A percentile compares a stretch with the other conserved stretches of the same genome.
Conservation (phyloP, 305 asterid species). For the Plantago coronopus region DNA sequence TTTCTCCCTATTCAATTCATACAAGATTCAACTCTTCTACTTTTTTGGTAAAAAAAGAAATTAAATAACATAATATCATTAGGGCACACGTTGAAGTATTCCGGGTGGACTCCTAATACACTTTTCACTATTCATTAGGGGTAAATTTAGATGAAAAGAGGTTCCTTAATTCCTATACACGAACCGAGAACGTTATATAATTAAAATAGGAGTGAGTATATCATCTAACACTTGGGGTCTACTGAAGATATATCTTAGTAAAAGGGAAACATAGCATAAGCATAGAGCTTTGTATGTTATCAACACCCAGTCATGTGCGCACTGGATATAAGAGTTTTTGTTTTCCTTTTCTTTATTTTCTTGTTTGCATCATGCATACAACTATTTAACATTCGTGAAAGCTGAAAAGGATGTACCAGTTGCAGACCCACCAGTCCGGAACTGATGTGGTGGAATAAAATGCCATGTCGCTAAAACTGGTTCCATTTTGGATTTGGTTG, state of each 20-base stretch:
- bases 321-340: not conserved
- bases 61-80: too few species aligned
- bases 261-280: constrained; percentile 12
- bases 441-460: constrained; percentile 55
- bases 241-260: constrained; percentile 3
- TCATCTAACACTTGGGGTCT: too few species aligned
- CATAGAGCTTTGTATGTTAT: constrained; percentile 9
- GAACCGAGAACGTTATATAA: too few species aligned
- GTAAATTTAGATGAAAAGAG: too few species aligned
- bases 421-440: constrained; percentile 41
- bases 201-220: too few species aligned
- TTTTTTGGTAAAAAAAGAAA: too few species aligned
- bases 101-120: too few species aligned
- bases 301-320: constrained; percentile 7
- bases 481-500: constrained; percentile 92
- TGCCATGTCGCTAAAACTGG: constrained; percentile 87
- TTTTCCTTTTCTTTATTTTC: not conserved
- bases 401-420: constrained; percentile 41
- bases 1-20: too few species aligned
- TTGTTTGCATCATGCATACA: not conserved
- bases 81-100: too few species aligned
- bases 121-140: too few species aligned
- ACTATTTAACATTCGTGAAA: constrained; percentile 23
- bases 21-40: too few species aligned
- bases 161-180: too few species aligned